Evolutionary conservation across 2,329 filamentous ascomycete species (phyloP), one percentile per base, ranked within the genome.

Genomic region (Clonostachys chloroleuca): DNA sequence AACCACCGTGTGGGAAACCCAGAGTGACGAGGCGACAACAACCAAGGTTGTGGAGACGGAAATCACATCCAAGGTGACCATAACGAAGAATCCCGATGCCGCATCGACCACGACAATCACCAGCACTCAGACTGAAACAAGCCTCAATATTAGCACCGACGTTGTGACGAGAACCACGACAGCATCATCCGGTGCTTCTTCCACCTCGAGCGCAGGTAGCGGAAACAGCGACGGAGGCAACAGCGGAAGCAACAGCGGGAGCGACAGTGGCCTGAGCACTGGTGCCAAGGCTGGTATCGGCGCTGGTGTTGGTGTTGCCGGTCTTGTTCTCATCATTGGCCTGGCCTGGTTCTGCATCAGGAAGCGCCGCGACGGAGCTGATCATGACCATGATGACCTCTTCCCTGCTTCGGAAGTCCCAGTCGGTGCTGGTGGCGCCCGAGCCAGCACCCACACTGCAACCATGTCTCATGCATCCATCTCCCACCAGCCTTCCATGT

Each of bases 281-380:
- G 70, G 68, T 30, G 70, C 68, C 50, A 70, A 72, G 63, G 67
- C 66, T 40, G 70, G 70, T 46, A 73, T 73, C 36, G 70, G 70
- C 46, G 64, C 63, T 18, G 70, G 66, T 44, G 64, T 59, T 16
- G 68, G 62, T 50, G 56, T 68, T 18, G 69, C 52, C 45, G 69
- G 56, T 17, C 58, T 71, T 10, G 50, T 58, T 35, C n/a, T 67
- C 47, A 47, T 69, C 41, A 60, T 48, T 40, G 56, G 49, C 17
- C 47, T 61, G 41, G 34, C 60, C 40, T 64, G 60, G 54, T 59
- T 62, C 53, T 60, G 59, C 50, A 45, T 63, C 45, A 56, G 57
- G 49, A 56, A 58, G 47, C 61, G 67, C 49, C 57, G 61, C 51
- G 56, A 56, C 49, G 49, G 55, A 41, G 8, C 43, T 17, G 53